A percentile compares a stretch with the other conserved stretches of the same genome.
These are phyloP conservation scores for Funneliformis geosporum DNA, from an alignment of 192 early-diverging fungal species.

Conservation along the genomic window DNA sequence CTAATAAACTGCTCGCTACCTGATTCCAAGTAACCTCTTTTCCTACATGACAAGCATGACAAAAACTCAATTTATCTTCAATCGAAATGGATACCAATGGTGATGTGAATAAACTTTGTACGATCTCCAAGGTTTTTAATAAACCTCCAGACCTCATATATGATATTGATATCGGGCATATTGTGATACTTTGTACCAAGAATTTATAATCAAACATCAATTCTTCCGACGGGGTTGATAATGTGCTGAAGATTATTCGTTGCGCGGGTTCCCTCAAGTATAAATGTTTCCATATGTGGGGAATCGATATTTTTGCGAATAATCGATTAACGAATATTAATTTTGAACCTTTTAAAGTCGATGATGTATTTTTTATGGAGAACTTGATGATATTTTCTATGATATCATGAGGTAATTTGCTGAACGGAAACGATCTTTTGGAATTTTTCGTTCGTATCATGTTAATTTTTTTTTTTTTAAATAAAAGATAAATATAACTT, in stretches of 20 bases:
- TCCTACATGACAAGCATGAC: conserved; percentile 25
- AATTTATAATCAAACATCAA: conserved; percentile 23
- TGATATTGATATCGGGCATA: conserved; percentile 34
- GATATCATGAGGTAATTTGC: conserved; percentile 21
- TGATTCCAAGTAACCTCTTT: conserved; percentile 11
- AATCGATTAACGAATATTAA: conserved; percentile 16
- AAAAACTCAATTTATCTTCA: conserved; percentile 23
- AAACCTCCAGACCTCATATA: conserved; percentile 23
- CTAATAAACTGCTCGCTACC: background rate
- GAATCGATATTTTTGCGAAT: conserved; percentile 17
- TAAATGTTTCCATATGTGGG: conserved; percentile 26
- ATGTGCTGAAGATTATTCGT: conserved; percentile 4
- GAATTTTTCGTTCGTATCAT: conserved; percentile 2
- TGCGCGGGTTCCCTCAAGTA: conserved; percentile 23
- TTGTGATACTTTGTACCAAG: conserved; percentile 15
- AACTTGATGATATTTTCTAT: conserved; percentile 10
- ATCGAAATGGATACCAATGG: background rate
- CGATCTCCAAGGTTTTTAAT: conserved; percentile 10
- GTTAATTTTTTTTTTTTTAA: background rate
- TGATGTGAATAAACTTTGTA: background rate
- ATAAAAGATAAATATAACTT: background rate
- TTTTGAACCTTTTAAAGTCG: background rate
- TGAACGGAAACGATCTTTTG: conserved; percentile 11
- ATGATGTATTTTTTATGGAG: background rate
- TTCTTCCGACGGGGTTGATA: background rate